Evolutionary conservation across 345 rosid species (phyloP).

Genomic region (Euphorbia lathyris): DNA sequence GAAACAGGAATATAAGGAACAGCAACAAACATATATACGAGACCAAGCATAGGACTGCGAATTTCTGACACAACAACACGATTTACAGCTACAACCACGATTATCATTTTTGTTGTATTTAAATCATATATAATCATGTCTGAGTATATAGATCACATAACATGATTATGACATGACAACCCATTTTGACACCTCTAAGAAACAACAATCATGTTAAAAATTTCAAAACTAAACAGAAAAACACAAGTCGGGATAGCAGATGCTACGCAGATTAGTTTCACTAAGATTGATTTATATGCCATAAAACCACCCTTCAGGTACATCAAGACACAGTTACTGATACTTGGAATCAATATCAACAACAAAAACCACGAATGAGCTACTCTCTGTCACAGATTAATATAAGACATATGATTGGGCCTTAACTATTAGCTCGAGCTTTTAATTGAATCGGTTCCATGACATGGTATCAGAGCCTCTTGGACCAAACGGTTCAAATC

Average conservation of each 20-base stretch:
- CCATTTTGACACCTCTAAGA: not conserved
- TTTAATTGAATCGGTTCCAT: no score
- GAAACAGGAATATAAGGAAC: not conserved
- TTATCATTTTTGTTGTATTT: no score
- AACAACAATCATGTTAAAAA: not conserved
- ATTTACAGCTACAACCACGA: no score
- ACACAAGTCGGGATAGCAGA: not conserved
- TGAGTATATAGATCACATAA: no score
- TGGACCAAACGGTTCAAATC: no score
- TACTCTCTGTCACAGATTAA: no score
- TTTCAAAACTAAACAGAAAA: constrained; percentile 4
- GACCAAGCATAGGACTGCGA: not conserved
- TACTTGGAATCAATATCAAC: constrained; percentile 6
- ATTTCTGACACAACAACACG: no score
- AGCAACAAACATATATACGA: not conserved
- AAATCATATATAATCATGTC: no score
- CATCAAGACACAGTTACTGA: not conserved
- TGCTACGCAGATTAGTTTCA: not conserved
- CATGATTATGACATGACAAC: no score
- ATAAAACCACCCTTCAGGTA: not conserved
- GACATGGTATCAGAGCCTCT: no score
- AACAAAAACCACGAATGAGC: not conserved
- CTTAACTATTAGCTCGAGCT: no score
- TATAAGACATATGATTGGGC: no score
- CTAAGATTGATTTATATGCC: not conserved